These are phyloP conservation scores for Saprolegnia diclina DNA, from an alignment of 352 stramenopile species.

Conservation along the genomic window DNA sequence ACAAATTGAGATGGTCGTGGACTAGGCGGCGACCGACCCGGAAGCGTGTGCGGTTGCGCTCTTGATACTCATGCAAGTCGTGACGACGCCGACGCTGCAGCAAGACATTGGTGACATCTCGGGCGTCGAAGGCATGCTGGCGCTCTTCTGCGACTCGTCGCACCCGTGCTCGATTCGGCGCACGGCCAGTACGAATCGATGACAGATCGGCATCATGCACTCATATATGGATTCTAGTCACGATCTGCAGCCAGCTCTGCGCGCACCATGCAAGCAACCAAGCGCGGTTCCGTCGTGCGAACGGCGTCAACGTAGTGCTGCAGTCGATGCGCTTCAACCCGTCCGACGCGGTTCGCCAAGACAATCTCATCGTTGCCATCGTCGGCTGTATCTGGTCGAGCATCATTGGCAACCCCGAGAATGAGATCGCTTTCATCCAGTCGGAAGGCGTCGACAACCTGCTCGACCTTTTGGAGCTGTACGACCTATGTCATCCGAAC, in stretches of 20 bases:
- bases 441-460: slow-evolving; percentile 52
- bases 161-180: slow-evolving; percentile 62
- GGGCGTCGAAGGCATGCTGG: slow-evolving; percentile 47
- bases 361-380: slow-evolving; percentile 57
- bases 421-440: slow-evolving; percentile 53
- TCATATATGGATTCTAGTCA: slow-evolving; percentile 25
- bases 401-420: slow-evolving; percentile 48
- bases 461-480: slow-evolving; percentile 46
- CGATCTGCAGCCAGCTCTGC: slow-evolving; percentile 53
- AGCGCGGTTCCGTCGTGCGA: slow-evolving; percentile 40
- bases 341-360: slow-evolving; percentile 52
- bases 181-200: slow-evolving; percentile 37
- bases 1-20: no score
- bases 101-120: slow-evolving; percentile 41
- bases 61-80: not conserved
- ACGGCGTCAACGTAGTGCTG: slow-evolving; percentile 43
- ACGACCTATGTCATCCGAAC: not conserved
- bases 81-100: slow-evolving; percentile 34
- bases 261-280: slow-evolving; percentile 45
- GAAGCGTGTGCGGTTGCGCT: slow-evolving; percentile 12
- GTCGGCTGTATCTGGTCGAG: slow-evolving; percentile 61
- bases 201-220: not conserved
- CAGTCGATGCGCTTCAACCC: slow-evolving; percentile 46
- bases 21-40: not conserved
- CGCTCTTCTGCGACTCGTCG: slow-evolving; percentile 41